Evolutionary conservation across 2,329 filamentous ascomycete species (phyloP), one percentile per base, ranked within the genome.

Genomic region (Neonectria neomacrospora): DNA sequence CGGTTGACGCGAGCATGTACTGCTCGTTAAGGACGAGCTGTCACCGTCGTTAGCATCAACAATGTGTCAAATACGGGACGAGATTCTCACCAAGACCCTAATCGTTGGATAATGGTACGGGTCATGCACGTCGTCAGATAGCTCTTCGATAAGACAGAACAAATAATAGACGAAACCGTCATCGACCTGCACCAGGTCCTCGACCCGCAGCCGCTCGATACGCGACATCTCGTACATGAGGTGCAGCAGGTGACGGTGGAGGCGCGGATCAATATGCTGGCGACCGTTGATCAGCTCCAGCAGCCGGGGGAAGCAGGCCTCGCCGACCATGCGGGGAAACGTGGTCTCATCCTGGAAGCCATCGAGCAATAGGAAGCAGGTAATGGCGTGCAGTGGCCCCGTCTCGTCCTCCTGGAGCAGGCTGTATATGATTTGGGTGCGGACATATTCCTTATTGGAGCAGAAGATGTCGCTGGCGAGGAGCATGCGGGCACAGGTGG

Each of bases 41-140:
- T 54, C 51, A 11, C 5, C 8, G 16, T 34, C 30, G 69, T 75
- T 54, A 74, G 71, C 60, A 39, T 52, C 22, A 10, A 10, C 22
- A 7, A 20, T 30, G 26, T 30, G 30, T 20, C 14, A 41, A 26
- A 16, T 18, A 22, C 41, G 32, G 23, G n/a, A 14, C 9, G 20
- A 20, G 44, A 54, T 50, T 82, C 90, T 77, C 80, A 97, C 94
- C 80, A 99, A 78, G 53, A 98, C 94, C 67, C 94, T 88, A 74
- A 99, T 97, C 48, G 97, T 91, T 6, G 93, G 91, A 76, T 97
- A 98, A 77, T 98, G 95, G 77, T 97, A 99, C 1, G 95, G 95
- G 77, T 98, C 96, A 69, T 93, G 88, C 22, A 88, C 90, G 78
- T 98, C 95, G 76, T 95, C 89, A 7, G 93, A 96, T 5, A 95